phyloP scores from a whole-genome alignment of 352 stramenopile genomes.

The Globisporangium perplexum region DNA sequence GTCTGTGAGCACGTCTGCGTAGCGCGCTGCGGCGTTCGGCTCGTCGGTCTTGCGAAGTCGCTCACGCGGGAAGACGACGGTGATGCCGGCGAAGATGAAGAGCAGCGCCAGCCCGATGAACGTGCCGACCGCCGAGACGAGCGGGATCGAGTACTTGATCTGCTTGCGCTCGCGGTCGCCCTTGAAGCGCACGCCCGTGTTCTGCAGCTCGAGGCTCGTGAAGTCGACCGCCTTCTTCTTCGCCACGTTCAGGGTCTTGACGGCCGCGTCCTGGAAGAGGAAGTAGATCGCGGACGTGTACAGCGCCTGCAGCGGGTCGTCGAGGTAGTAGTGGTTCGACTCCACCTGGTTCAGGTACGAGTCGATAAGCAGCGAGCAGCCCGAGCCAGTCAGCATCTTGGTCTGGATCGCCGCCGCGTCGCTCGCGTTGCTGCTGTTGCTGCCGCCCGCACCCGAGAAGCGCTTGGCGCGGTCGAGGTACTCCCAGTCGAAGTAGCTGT shows the following conservation, averaged over 20 bases:
- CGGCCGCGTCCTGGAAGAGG: conserved; percentile 36
- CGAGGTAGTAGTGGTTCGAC: conserved; percentile 34
- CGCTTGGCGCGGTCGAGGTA: conserved; percentile 16
- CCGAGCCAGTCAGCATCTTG: conserved; percentile 12
- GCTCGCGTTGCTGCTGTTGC: background rate
- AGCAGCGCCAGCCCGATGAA: conserved; percentile 33
- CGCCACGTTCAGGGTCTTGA: conserved; percentile 20
- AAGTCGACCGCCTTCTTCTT: background rate
- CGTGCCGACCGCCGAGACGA: conserved; percentile 32
- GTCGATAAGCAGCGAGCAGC: conserved; percentile 42
- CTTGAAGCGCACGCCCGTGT: conserved; percentile 15
- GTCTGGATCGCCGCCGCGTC: background rate
- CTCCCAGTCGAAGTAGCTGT: conserved; percentile 23
- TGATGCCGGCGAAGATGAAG: conserved; percentile 17
- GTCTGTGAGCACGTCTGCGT: conserved; percentile 24
- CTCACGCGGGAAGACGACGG: conserved; percentile 27
- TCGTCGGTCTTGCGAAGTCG: conserved; percentile 21
- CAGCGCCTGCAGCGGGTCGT: conserved; percentile 31
- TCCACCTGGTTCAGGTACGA: conserved; percentile 40
- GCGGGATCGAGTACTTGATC: conserved; percentile 39
- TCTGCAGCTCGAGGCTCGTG: conserved; percentile 2
- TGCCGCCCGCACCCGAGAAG: too few species aligned
- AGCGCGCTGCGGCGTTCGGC: conserved; percentile 25
- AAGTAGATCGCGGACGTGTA: conserved; percentile 49
- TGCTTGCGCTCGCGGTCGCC: conserved; percentile 35